Percentiles rank a stretch among this genome's conserved stretches.
phyloP scores from a whole-genome alignment of 2,329 filamentous ascomycete species.

The Metarhizium guizhouense region DNA sequence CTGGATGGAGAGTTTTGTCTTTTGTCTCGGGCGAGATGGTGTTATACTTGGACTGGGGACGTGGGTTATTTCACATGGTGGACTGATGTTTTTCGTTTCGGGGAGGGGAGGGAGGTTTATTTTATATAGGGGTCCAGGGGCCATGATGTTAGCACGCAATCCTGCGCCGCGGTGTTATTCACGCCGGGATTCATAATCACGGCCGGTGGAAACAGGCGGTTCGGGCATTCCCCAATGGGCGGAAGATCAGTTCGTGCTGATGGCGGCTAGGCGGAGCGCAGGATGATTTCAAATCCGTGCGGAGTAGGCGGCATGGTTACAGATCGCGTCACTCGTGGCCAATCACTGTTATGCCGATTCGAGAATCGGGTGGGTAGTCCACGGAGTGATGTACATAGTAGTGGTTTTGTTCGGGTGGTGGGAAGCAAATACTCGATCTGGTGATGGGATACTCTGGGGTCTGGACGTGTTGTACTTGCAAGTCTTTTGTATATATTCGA shows the following conservation, averaged over 20 bases:
- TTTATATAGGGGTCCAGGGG: neutral
- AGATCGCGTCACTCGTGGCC: conserved; percentile 16
- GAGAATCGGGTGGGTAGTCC: neutral
- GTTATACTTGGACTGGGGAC: too few relatives aligned
- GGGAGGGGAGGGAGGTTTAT: neutral
- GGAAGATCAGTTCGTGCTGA: too few relatives aligned
- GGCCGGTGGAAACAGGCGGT: neutral
- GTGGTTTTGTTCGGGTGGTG: too few relatives aligned
- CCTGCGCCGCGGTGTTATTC: neutral
- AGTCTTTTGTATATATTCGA: neutral
- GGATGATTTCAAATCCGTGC: conserved; percentile 2
- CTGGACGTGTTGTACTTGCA: too few relatives aligned
- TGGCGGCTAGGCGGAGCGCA: neutral
- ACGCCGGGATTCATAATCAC: neutral
- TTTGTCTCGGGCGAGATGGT: too few relatives aligned
- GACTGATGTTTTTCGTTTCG: too few relatives aligned
- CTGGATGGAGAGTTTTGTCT: too few relatives aligned
- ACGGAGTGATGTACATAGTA: neutral
- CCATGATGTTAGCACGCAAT: neutral
- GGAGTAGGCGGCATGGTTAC: neutral
- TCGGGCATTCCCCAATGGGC: too few relatives aligned
- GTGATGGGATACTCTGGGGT: too few relatives aligned
- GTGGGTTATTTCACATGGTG: too few relatives aligned
- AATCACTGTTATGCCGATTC: neutral
- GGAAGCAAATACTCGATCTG: too few relatives aligned